Percentiles rank a stretch among this genome's conserved stretches.
Evolutionary conservation across 371 early-diverging fungal species (phyloP).

Genomic region (Sporodiniella umbellata): DNA sequence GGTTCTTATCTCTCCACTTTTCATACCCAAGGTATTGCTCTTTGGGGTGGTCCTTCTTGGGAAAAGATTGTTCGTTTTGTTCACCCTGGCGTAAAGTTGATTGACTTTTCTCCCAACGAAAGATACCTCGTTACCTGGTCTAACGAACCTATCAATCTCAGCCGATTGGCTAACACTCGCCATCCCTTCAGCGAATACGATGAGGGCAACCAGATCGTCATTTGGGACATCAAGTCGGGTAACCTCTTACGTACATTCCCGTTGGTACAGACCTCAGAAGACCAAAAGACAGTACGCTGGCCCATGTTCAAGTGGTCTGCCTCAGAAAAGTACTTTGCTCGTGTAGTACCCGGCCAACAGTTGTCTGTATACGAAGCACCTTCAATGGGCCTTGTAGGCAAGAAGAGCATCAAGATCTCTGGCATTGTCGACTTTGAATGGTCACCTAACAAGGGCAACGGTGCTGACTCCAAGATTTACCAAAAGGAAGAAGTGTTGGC

Average conservation of each 20-base stretch:
- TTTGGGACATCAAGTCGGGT: slow-evolving; percentile 94
- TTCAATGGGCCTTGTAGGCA: slow-evolving; percentile 89
- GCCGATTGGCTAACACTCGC: slow-evolving; percentile 47
- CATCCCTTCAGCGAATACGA: slow-evolving; percentile 75
- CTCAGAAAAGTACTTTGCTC: slow-evolving; percentile 91
- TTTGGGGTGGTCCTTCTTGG: slow-evolving; percentile 97
- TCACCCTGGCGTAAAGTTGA: slow-evolving; percentile 87
- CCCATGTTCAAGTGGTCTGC: slow-evolving; percentile 97
- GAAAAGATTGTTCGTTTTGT: slow-evolving; percentile 87
- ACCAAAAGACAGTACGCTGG: slow-evolving; percentile 77
- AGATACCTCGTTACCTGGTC: slow-evolving; percentile 91
- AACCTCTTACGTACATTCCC: slow-evolving; percentile 87
- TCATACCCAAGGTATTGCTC: slow-evolving; percentile 91
- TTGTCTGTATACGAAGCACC: slow-evolving; percentile 91
- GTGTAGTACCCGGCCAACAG: slow-evolving; percentile 75
- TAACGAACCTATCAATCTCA: slow-evolving; percentile 75
- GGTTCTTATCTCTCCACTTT: slow-evolving; percentile 93
- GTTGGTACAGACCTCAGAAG: slow-evolving; percentile 38
- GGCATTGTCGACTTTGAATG: slow-evolving; percentile 91
- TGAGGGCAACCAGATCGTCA: slow-evolving; percentile 72
- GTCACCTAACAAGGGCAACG: slow-evolving; percentile 63
- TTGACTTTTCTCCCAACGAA: slow-evolving; percentile 94
- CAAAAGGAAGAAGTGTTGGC: slow-evolving; percentile 71
- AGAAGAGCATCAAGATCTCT: slow-evolving; percentile 89
- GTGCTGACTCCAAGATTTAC: slow-evolving; percentile 41